Base-by-base conservation (phyloP, 306 rosid genomes). In the Fragaria nilgerrensis region DNA sequence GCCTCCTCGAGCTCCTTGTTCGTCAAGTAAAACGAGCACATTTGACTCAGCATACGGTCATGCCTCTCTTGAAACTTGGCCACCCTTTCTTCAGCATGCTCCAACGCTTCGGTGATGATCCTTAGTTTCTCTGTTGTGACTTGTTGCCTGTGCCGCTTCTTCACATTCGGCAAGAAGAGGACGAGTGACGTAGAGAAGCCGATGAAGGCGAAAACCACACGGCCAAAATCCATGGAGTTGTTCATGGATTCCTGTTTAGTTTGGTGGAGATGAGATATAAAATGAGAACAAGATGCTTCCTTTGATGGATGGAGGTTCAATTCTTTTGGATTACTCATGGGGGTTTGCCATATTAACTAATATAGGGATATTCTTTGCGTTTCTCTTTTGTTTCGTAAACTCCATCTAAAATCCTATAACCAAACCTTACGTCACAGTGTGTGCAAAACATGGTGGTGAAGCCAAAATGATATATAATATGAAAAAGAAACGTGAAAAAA, bases 51-150 rank as follows among this genome's bases (percentile, higher is more conserved):
- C 34, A 92, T 83, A 39, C 84, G 71, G 13, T 90, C 90, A 66
- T 92, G 97, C 72, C 93, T 83, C 34, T 88, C 86, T 80, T 90
- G 82, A 34, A 39, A 88, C 81, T 77, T 92, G 36, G 19, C 75
- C 1, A 49, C 93, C 73, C 87, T 85, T 65, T 84, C 87, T 78
- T 92, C 89, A 1, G 92, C 97, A 5, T 44, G 83, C 29, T 87
- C 87, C 82, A 90, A 79, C 2, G 89, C 96, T 50, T 87, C 90
- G 13, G 59, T 73, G 1, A 88, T 37, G 14, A 90, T 67, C 73
- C 63, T 87, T 12, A 92, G 72, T 55, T 90, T 88, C n/a, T 90
- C 81, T 14, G 61, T 52, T 10, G 76, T 83, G 61, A 81, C 17
- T 39, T 77, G 85, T 74, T 84, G 87, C 61, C 11, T 55, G 0